Evolutionary conservation across 192 early-diverging fungal species (phyloP).

Genomic region (Coemansia sp.): DNA sequence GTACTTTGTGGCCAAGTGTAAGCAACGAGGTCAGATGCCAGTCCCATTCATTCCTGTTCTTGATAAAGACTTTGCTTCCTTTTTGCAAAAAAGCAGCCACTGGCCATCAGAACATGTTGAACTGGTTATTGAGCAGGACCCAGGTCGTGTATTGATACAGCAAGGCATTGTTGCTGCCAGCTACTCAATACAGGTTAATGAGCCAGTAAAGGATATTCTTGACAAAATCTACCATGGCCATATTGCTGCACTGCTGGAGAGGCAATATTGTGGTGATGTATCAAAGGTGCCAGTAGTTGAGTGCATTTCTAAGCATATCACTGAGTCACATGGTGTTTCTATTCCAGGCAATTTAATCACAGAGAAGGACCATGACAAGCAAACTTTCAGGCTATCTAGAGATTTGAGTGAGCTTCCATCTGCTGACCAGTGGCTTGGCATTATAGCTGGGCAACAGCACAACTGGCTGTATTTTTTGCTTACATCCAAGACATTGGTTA

Average conservation of each 20-base stretch:
- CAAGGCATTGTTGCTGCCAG: slow-evolving; percentile 84
- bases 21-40: slow-evolving; percentile 76
- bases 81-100: slow-evolving; percentile 86
- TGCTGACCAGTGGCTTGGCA: background rate
- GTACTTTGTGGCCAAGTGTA: slow-evolving; percentile 34
- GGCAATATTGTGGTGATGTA: slow-evolving; percentile 64
- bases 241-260: slow-evolving; percentile 67
- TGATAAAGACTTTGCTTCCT: slow-evolving; percentile 82
- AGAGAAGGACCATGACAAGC: background rate
- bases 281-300: slow-evolving; percentile 71
- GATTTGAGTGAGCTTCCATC: background rate
- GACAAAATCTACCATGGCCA: slow-evolving; percentile 79
- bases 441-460: background rate
- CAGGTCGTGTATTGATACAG: slow-evolving; percentile 77
- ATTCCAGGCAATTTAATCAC: too few species aligned
- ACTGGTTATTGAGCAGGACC: slow-evolving; percentile 80
- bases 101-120: slow-evolving; percentile 89
- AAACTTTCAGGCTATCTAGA: background rate
- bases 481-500: slow-evolving; percentile 53
- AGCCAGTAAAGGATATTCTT: slow-evolving; percentile 87
- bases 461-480: background rate
- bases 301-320: slow-evolving; percentile 57
- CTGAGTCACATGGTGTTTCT: too few species aligned
- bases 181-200: slow-evolving; percentile 68
- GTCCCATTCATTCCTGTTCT: slow-evolving; percentile 85